These are phyloP conservation scores for Penicillium simplicissimum DNA, from an alignment of 495 filamentous ascomycete species.

Conservation along the genomic window DNA sequence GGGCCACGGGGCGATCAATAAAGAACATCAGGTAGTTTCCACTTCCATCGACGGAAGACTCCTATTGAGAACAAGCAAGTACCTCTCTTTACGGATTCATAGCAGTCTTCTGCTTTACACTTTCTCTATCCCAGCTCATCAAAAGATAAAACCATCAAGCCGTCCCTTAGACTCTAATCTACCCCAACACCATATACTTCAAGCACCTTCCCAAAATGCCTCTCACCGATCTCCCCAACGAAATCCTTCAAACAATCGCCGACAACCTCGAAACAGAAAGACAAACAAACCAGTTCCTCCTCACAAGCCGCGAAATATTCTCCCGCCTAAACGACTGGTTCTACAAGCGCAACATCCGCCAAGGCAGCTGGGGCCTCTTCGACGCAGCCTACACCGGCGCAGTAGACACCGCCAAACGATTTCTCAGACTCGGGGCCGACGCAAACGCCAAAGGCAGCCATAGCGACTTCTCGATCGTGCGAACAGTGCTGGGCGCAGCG, in stretches of 20 bases:
- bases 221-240: neutral
- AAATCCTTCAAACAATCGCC: neutral
- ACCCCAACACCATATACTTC: neutral
- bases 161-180: neutral
- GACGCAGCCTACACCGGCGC: neutral
- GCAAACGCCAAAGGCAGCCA: neutral
- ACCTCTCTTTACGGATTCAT: neutral
- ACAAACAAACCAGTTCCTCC: neutral
- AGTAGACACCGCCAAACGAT: neutral
- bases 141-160: neutral
- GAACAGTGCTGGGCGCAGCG: neutral
- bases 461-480: neutral
- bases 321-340: neutral
- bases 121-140: neutral
- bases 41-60: neutral
- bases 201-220: neutral
- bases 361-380: neutral
- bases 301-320: neutral
- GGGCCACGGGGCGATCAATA: neutral
- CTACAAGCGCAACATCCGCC: neutral
- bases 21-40: neutral
- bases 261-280: neutral
- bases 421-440: neutral
- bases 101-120: neutral
- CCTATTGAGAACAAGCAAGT: neutral